A percentile compares a stretch with the other conserved stretches of the same genome.
These are phyloP conservation scores for Rhodotorula taiwanensis DNA, from an alignment of 768 basidiomycete species.

Conservation along the genomic window DNA sequence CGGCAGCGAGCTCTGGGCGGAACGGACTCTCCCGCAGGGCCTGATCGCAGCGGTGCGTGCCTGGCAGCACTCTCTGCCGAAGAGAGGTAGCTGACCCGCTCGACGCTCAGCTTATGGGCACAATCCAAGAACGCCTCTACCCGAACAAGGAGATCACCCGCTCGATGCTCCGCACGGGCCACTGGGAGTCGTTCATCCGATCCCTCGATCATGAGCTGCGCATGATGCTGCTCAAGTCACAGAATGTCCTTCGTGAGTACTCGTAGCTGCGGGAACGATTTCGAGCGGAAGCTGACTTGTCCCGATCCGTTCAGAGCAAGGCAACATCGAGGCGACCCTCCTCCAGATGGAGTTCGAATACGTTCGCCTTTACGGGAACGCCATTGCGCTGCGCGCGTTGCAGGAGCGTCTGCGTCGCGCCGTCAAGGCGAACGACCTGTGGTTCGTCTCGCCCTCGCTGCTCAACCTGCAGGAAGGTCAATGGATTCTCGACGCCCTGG, in stretches of 20 bases:
- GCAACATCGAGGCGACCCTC: slow-evolving; percentile 31
- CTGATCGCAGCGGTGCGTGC: slow-evolving; percentile 27
- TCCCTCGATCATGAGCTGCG: slow-evolving; percentile 30
- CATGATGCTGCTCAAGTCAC: slow-evolving; percentile 27
- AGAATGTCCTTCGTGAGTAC: slow-evolving; percentile 19
- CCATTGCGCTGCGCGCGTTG: slow-evolving; percentile 28
- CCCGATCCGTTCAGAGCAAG: slow-evolving; percentile 13
- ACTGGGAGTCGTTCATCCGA: slow-evolving; percentile 34
- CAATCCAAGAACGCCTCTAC: slow-evolving; percentile 34
- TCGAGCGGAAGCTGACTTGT: not conserved
- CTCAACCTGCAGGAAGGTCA: slow-evolving; percentile 35
- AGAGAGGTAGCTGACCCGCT: too few relatives aligned
- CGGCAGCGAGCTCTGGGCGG: slow-evolving; percentile 23
- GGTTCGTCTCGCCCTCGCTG: slow-evolving; percentile 32
- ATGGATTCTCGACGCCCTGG: slow-evolving; percentile 33
- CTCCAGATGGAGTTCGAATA: slow-evolving; percentile 35
- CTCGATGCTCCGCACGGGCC: slow-evolving; percentile 17
- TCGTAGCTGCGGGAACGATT: too few relatives aligned
- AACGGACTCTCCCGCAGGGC: slow-evolving; percentile 26
- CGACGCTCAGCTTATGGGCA: slow-evolving; percentile 26
- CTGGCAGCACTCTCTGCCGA: too few relatives aligned
- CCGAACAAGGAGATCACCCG: slow-evolving; percentile 35
- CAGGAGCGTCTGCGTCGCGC: slow-evolving; percentile 24
- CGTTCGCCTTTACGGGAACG: slow-evolving; percentile 27
- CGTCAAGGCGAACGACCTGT: slow-evolving; percentile 25